Conservation (phyloP, 768 basidiomycete genomes). For the Tulasnella sp. region DNA sequence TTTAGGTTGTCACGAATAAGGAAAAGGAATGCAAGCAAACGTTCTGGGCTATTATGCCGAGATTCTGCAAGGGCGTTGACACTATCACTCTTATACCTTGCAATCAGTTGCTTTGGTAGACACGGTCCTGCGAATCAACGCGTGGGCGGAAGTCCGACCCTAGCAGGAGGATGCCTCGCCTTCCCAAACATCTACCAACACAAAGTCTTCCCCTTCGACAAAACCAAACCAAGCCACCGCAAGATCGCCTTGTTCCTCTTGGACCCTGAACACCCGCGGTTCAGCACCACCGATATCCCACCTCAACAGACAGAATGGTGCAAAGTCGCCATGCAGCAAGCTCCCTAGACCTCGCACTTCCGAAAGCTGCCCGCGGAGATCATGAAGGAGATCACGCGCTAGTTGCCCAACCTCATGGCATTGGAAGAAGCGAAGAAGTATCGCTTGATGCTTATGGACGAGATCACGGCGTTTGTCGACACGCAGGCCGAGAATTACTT, state of each 20-base stretch:
- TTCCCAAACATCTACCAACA: slow-evolving; percentile 27
- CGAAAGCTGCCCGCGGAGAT: neutral
- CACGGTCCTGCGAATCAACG: neutral
- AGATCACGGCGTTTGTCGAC: neutral
- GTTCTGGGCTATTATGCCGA: no score
- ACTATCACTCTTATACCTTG: no score
- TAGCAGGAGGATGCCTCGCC: slow-evolving; percentile 13
- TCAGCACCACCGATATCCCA: slow-evolving; percentile 16
- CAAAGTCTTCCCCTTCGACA: slow-evolving; percentile 19
- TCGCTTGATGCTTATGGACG: slow-evolving; percentile 13
- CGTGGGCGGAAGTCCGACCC: neutral
- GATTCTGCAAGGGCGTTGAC: no score
- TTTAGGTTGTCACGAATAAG: no score
- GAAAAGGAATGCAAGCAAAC: no score
- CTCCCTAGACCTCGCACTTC: neutral
- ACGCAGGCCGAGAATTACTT: neutral
- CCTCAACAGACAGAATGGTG: slow-evolving; percentile 6
- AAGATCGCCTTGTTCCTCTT: slow-evolving; percentile 23
- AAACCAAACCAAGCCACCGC: slow-evolving; percentile 19
- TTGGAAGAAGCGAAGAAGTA: slow-evolving; percentile 17
- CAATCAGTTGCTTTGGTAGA: no score
- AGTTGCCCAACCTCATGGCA: neutral
- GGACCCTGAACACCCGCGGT: neutral
- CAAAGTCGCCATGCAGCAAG: neutral
- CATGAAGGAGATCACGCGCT: neutral